Evolutionary conservation across 202 grass and related monocot genomes (phyloP).

Genomic region (Hordeum pubiflorum): DNA sequence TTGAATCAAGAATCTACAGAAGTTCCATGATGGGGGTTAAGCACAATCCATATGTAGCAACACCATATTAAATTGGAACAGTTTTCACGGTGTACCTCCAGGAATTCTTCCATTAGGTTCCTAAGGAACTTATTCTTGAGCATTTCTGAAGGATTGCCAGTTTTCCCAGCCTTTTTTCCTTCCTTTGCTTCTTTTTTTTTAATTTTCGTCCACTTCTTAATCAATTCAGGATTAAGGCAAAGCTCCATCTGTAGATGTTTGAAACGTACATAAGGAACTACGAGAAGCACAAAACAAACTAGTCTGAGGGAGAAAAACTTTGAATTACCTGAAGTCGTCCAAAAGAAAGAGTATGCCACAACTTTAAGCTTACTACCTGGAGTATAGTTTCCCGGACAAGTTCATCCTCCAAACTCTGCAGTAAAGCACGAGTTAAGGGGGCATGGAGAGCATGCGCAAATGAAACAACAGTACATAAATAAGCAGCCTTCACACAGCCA

Average conservation of each 20-base stretch:
- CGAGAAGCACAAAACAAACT: neutral
- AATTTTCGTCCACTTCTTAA: conserved; percentile 96
- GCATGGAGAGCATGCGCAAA: neutral
- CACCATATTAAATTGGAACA: neutral
- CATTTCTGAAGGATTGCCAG: conserved; percentile 44
- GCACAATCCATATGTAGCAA: conserved; percentile 11
- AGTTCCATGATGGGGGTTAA: neutral
- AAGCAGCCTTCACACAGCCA: neutral
- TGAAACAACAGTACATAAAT: neutral
- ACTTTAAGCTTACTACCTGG: conserved; percentile 80
- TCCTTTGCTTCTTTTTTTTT: conserved; percentile 86
- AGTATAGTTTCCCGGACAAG: conserved; percentile 84
- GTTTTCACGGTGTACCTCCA: conserved; percentile 53
- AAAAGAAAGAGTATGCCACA: conserved; percentile 82
- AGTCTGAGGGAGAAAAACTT: neutral
- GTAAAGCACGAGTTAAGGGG: neutral
- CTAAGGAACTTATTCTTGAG: conserved; percentile 75
- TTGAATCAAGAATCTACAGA: conserved; percentile 82
- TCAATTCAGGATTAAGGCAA: conserved; percentile 75
- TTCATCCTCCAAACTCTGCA: conserved; percentile 92
- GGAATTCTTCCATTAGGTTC: conserved; percentile 87
- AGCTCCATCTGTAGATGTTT: conserved; percentile 79
- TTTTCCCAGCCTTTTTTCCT: conserved; percentile 54
- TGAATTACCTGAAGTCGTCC: conserved; percentile 72
- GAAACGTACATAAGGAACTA: conserved; percentile 37